Evolutionary conservation across 2,329 filamentous ascomycete genomes (phyloP).

Genomic region (Phialophora expanda): DNA sequence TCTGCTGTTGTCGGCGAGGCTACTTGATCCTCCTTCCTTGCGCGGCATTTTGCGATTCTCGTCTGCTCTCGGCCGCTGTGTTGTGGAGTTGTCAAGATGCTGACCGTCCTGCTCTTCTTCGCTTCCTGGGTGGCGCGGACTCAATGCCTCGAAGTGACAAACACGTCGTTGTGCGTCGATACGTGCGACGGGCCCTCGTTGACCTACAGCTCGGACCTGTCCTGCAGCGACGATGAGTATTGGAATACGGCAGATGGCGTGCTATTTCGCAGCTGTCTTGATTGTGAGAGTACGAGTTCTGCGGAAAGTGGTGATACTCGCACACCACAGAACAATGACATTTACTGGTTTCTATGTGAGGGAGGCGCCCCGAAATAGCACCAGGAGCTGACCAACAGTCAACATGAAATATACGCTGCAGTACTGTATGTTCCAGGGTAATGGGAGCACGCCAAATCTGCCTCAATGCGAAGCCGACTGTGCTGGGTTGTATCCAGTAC

Average conservation of each 20-base stretch:
- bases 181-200: constrained; percentile 11
- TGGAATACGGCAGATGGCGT: constrained; percentile 14
- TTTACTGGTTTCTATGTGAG: constrained; percentile 6
- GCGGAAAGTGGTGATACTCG: constrained; percentile 14
- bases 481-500: constrained; percentile 17
- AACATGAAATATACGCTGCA: constrained; percentile 26
- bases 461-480: constrained; percentile 20
- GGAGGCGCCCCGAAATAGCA: neutral
- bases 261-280: constrained; percentile 14
- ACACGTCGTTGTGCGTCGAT: constrained; percentile 11
- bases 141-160: constrained; percentile 20
- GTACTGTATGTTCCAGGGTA: constrained; percentile 18
- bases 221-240: constrained; percentile 23
- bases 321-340: constrained; percentile 23
- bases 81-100: neutral
- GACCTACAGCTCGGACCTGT: constrained; percentile 11
- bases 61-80: neutral
- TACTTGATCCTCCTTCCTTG: neutral
- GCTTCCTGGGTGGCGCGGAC: neutral
- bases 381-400: constrained; percentile 9
- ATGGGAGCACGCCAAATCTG: constrained; percentile 18
- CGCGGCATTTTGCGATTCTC: neutral
- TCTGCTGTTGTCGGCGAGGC: neutral
- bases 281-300: constrained; percentile 19
- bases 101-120: constrained; percentile 2